Evolutionary conservation across 73 alveolate species (phyloP).

Genomic region (Paramecium bursaria): DNA sequence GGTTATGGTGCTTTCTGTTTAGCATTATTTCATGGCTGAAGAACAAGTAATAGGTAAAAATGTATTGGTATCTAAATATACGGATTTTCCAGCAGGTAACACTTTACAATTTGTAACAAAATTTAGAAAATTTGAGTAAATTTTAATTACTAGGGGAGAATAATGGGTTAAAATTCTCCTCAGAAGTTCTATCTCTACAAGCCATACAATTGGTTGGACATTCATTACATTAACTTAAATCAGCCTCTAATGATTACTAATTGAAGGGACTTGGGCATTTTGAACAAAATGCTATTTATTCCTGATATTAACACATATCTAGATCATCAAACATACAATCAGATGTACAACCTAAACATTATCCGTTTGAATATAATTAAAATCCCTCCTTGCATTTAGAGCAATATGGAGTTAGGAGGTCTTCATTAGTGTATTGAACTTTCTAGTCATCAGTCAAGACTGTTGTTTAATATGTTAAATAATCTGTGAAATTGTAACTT

Average conservation of each 20-base stretch:
- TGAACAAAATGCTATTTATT: conserved; percentile 31
- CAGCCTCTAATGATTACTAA: neutral
- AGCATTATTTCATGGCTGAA: too few relatives aligned
- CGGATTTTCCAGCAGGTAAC: neutral
- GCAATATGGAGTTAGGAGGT: conserved; percentile 6
- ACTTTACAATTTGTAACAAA: neutral
- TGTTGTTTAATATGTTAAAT: conserved; percentile 5
- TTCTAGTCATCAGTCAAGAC: neutral
- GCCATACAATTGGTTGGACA: conserved; percentile 52
- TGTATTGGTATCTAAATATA: neutral
- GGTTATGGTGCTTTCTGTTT: too few relatives aligned
- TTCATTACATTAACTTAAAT: conserved; percentile 23
- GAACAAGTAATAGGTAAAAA: conserved; percentile 44
- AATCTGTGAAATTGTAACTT: conserved; percentile 31
- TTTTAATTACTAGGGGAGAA: conserved; percentile 5
- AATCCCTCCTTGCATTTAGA: conserved; percentile 6
- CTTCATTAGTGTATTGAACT: neutral
- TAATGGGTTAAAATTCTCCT: conserved; percentile 4
- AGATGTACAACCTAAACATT: conserved; percentile 50
- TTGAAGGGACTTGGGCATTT: neutral
- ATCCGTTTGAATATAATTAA: neutral
- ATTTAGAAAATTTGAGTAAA: neutral
- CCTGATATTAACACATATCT: neutral
- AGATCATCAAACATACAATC: neutral
- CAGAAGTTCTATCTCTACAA: conserved; percentile 14